These are phyloP conservation scores for Piper longum DNA, from an alignment of 164 flowering plant species.

Conservation along the genomic window DNA sequence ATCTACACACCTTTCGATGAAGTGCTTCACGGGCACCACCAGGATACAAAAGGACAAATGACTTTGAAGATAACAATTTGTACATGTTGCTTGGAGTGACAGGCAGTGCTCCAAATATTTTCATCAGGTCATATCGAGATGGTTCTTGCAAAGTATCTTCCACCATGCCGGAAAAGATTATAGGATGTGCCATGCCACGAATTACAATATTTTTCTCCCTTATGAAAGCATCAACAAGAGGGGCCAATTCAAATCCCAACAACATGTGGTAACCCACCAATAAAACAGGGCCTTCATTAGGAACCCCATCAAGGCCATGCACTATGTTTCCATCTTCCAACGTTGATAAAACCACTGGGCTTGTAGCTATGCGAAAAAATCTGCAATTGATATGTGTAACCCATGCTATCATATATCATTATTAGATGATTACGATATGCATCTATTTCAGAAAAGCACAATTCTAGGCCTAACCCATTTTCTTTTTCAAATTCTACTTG, in stretches of 20 bases:
- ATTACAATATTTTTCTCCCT: conserved; percentile 53
- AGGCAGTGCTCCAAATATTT: conserved; percentile 67
- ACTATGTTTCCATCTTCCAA: conserved; percentile 72
- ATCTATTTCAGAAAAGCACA: neutral
- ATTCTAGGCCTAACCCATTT: conserved; percentile 23
- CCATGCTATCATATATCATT: neutral
- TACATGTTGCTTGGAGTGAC: conserved; percentile 57
- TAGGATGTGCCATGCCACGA: conserved; percentile 72
- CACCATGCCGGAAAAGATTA: conserved; percentile 18
- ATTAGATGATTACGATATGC: neutral
- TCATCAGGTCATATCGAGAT: conserved; percentile 27
- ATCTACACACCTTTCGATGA: conserved; percentile 53
- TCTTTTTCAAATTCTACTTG: conserved; percentile 18
- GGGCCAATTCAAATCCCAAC: conserved; percentile 57
- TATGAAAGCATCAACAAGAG: conserved; percentile 50
- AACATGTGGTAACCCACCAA: conserved; percentile 90
- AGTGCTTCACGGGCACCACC: conserved; percentile 98
- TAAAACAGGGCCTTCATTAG: conserved; percentile 78
- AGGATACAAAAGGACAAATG: conserved; percentile 83
- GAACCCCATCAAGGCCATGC: conserved; percentile 73
- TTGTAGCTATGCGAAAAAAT: conserved; percentile 21
- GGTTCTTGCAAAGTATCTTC: conserved; percentile 22
- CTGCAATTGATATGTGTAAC: conserved; percentile 25
- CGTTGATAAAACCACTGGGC: conserved; percentile 71
- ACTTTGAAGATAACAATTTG: conserved; percentile 48